Percentiles rank a stretch among this genome's conserved stretches.
Evolutionary conservation across 768 basidiomycete genomes (phyloP).

Genomic region (Cystofilobasidium bisporidii): DNA sequence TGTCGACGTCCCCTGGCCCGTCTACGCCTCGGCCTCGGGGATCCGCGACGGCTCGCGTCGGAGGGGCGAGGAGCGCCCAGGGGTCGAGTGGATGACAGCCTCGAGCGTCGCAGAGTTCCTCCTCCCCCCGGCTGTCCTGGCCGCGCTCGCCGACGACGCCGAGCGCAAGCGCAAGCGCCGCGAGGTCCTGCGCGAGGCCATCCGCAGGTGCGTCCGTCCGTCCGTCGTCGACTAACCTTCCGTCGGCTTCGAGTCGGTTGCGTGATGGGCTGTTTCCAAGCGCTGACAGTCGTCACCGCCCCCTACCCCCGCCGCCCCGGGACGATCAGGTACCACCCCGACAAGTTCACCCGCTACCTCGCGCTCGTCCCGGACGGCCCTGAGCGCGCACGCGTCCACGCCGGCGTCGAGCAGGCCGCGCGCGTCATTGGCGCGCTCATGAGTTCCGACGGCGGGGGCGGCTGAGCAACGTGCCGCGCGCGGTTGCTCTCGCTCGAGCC

Average conservation of each 20-base stretch:
- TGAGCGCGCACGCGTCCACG: conserved; percentile 12
- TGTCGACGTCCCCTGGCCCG: conserved; percentile 19
- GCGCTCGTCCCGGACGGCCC: conserved; percentile 5
- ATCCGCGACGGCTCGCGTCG: not conserved
- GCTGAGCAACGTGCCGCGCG: no score
- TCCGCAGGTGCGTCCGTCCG: conserved; percentile 6
- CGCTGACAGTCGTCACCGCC: not conserved
- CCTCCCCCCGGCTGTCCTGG: not conserved
- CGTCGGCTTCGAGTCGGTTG: not conserved
- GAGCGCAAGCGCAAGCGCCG: conserved; percentile 15
- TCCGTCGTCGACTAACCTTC: no score
- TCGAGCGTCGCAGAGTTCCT: conserved; percentile 10
- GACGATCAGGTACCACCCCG: not conserved
- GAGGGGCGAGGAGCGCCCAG: conserved; percentile 1
- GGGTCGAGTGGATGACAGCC: conserved; percentile 3
- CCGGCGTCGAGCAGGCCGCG: conserved; percentile 6
- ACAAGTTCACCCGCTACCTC: conserved; percentile 22
- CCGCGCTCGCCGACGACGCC: conserved; percentile 11
- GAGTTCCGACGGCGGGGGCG: no score
- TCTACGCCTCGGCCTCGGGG: not conserved
- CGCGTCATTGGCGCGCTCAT: conserved; percentile 13
- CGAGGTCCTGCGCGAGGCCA: conserved; percentile 19
- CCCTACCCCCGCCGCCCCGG: no score
- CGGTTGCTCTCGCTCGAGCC: no score
- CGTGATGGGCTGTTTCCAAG: not conserved